These are phyloP conservation scores for Actinomortierella wolfii DNA, from an alignment of 371 early-diverging fungal genomes.

Conservation along the genomic window DNA sequence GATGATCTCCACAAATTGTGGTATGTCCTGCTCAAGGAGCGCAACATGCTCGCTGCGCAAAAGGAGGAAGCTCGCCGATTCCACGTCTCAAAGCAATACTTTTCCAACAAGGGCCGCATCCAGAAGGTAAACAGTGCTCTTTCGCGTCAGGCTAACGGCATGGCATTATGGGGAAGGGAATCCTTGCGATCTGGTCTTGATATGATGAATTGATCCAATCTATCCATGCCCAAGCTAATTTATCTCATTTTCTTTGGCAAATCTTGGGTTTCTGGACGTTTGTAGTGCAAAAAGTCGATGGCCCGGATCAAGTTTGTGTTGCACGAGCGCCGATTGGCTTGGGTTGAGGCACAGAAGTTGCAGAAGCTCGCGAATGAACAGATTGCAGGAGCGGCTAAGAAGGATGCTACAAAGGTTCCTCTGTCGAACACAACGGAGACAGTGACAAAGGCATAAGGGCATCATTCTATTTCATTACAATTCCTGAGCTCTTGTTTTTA, in stretches of 20 bases:
- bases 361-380: slow-evolving; percentile 24
- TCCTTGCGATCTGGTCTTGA: not conserved
- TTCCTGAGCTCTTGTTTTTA: too few species aligned
- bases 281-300: slow-evolving; percentile 90
- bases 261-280: too few species aligned
- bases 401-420: too few species aligned
- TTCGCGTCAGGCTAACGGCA: not conserved
- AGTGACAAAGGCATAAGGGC: too few species aligned
- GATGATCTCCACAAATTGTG: slow-evolving; percentile 97
- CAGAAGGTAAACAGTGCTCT: slow-evolving; percentile 62
- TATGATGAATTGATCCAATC: not conserved
- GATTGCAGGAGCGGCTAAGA: slow-evolving; percentile 12
- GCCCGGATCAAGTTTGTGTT: slow-evolving; percentile 91
- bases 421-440: too few species aligned
- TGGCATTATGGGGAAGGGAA: too few species aligned
- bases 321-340: slow-evolving; percentile 83
- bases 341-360: slow-evolving; percentile 58
- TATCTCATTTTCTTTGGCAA: too few species aligned
- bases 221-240: too few species aligned
- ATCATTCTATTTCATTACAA: too few species aligned
- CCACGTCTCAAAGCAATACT: slow-evolving; percentile 62
- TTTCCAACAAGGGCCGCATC: slow-evolving; percentile 75
- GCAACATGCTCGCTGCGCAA: slow-evolving; percentile 90
- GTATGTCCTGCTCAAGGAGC: slow-evolving; percentile 94
- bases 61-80: slow-evolving; percentile 81